Base-by-base conservation (phyloP, 2,329 filamentous ascomycete genomes). In the Cordyceps tenuipes region DNA sequence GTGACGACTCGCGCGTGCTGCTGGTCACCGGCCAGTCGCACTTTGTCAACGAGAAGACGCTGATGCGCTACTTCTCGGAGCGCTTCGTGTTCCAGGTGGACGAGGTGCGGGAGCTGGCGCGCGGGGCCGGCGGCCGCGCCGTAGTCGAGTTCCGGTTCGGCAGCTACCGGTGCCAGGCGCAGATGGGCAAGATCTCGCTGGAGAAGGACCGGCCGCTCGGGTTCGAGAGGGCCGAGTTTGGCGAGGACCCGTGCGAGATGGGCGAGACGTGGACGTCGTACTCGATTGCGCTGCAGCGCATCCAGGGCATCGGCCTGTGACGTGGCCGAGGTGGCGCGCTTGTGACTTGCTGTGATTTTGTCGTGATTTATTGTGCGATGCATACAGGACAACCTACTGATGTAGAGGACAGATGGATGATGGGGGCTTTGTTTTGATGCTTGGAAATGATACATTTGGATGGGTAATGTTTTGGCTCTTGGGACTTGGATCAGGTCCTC, bases 121-220 rank as follows among this genome's bases (percentile, higher is more conserved):
- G 29, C 29, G 60, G 63, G 29, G 68, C 63, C 2, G 63, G 62
- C 0, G 62, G 63, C 0, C 68, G 71, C 23, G 66, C 66, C 0
- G 72, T 77, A 2, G 63, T 80, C 15, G 80, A 83, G 71, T 81
- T 77, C 64, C 73, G 76, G 12, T 84, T 84, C 63, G 79, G 79
- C 0, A 82, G 79, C 59, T 84, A 76, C 61, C 76, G 80, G 0
- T 81, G 78, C 68, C 82, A 84, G 73, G 74, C 80, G 0, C 76
- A 82, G 69, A 74, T 77, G 56, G 80, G 76, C 1, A 73, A 74
- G 66, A 73, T 73, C 67, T 67, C 73, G 0, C 65, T 76, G 29
- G 70, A 74, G 55, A 71, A 70, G 62, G 70, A 75, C 12, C 61
- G 64, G 1, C 73, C 72, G 0, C 52, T 39, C 1, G 71, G 73